Conservation (phyloP, 2,329 filamentous ascomycete genomes). For the Exophiala sideris region DNA sequence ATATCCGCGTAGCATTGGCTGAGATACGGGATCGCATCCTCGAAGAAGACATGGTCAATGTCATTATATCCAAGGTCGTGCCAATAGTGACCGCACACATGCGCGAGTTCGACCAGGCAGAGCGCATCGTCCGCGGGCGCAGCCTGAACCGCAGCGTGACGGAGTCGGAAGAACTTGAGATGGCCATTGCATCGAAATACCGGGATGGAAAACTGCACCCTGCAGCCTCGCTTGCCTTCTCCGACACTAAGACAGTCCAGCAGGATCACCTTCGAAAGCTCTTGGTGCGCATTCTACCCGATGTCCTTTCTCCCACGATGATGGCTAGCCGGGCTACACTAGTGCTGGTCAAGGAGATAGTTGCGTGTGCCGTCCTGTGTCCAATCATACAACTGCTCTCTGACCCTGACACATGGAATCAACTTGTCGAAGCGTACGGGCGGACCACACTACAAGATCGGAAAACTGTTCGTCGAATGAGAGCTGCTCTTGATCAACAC, state of each 20-base stretch:
- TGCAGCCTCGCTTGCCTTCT: conserved; percentile 76
- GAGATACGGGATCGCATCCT: conserved; percentile 69
- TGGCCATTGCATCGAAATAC: conserved; percentile 94
- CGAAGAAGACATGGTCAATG: conserved; percentile 76
- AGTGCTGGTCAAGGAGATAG: conserved; percentile 79
- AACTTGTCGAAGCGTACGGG: conserved; percentile 85
- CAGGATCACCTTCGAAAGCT: conserved; percentile 82
- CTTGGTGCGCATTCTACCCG: conserved; percentile 68
- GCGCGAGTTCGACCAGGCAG: conserved; percentile 85
- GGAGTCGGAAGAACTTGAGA: conserved; percentile 91
- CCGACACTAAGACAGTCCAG: conserved; percentile 78
- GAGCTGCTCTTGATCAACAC: conserved; percentile 90
- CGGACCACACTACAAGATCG: conserved; percentile 87
- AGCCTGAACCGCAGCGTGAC: conserved; percentile 87
- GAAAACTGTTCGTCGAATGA: conserved; percentile 87
- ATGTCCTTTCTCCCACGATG: conserved; percentile 69
- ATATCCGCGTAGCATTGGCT: conserved; percentile 68
- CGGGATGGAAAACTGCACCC: conserved; percentile 82
- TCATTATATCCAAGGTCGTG: conserved; percentile 75
- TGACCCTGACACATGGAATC: conserved; percentile 97
- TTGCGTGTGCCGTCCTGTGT: conserved; percentile 85
- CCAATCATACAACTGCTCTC: conserved; percentile 76
- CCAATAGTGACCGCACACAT: conserved; percentile 87
- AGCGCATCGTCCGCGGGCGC: conserved; percentile 78
- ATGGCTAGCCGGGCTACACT: conserved; percentile 76